phyloP scores from a whole-genome alignment of 2,329 filamentous ascomycete species.

The Talaromyces marneffei region DNA sequence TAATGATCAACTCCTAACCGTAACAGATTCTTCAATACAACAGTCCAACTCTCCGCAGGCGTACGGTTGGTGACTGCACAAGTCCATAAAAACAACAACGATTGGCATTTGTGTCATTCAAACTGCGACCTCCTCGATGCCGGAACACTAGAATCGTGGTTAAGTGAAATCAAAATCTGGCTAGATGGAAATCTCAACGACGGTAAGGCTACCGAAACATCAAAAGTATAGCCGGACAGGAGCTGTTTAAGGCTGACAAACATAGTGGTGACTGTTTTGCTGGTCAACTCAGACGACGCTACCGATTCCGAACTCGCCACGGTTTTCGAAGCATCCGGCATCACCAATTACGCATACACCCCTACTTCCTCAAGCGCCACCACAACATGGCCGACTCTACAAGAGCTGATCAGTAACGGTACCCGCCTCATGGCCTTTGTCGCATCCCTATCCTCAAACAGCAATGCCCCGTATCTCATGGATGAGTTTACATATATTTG shows the following conservation, averaged over 20 bases:
- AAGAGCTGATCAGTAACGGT: slow-evolving; percentile 58
- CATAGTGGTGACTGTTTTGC: slow-evolving; percentile 62
- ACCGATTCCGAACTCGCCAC: slow-evolving; percentile 50
- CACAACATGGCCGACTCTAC: slow-evolving; percentile 64
- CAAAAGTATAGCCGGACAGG: background rate
- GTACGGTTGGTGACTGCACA: slow-evolving; percentile 67
- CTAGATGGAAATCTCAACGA: slow-evolving; percentile 65
- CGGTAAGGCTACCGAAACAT: slow-evolving; percentile 20
- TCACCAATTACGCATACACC: slow-evolving; percentile 57
- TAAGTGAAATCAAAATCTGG: slow-evolving; percentile 60
- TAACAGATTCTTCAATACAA: slow-evolving; percentile 57
- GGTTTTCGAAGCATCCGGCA: slow-evolving; percentile 53
- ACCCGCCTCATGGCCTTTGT: slow-evolving; percentile 66
- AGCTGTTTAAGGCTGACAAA: background rate
- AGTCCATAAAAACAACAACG: slow-evolving; percentile 57
- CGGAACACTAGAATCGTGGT: slow-evolving; percentile 59
- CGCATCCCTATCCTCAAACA: slow-evolving; percentile 43
- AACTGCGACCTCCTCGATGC: slow-evolving; percentile 63
- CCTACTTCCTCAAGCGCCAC: slow-evolving; percentile 44
- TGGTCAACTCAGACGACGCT: slow-evolving; percentile 64
- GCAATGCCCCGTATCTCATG: slow-evolving; percentile 40
- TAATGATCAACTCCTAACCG: background rate
- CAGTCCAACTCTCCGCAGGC: slow-evolving; percentile 63
- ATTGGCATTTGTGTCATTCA: slow-evolving; percentile 65
- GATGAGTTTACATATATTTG: slow-evolving; percentile 51